Evolutionary conservation across 805 yeast genomes (phyloP).

Genomic region (Nakazawaea molendinolei): DNA sequence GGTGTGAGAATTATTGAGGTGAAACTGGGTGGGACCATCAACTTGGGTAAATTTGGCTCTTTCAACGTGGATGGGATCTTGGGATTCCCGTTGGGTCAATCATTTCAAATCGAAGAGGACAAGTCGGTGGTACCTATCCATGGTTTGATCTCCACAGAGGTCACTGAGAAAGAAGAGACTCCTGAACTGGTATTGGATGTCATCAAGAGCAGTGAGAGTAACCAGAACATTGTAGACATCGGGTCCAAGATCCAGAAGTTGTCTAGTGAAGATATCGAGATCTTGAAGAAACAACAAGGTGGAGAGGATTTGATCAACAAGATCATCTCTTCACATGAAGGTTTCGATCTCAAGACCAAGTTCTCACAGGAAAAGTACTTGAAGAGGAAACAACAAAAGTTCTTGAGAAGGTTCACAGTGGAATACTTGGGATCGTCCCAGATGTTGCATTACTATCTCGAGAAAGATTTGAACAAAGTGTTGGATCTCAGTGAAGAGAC

Average conservation of each 20-base stretch:
- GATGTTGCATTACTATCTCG: constrained; percentile 66
- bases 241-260: constrained; percentile 70
- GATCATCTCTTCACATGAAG: constrained; percentile 77
- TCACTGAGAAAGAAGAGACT: constrained; percentile 20
- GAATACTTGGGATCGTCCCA: constrained; percentile 67
- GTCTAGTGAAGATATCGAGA: constrained; percentile 76
- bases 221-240: constrained; percentile 60
- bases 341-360: constrained; percentile 82
- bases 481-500: constrained; percentile 83
- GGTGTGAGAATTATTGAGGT: constrained; percentile 69
- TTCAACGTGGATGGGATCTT: constrained; percentile 68
- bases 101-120: constrained; percentile 74
- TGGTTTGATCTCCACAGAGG: constrained; percentile 27
- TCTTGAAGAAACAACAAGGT: constrained; percentile 59
- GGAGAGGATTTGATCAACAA: constrained; percentile 77
- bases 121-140: constrained; percentile 43
- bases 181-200: constrained; percentile 20
- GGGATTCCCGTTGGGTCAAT: constrained; percentile 81
- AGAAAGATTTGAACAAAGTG: constrained; percentile 66
- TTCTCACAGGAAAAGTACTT: constrained; percentile 90
- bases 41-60: constrained; percentile 88
- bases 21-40: constrained; percentile 50
- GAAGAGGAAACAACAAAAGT: constrained; percentile 87
- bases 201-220: constrained; percentile 43
- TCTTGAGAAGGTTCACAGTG: constrained; percentile 77